These are phyloP conservation scores for Vickermania ingenoplastis DNA, from an alignment of 208 protist species.

Conservation along the genomic window DNA sequence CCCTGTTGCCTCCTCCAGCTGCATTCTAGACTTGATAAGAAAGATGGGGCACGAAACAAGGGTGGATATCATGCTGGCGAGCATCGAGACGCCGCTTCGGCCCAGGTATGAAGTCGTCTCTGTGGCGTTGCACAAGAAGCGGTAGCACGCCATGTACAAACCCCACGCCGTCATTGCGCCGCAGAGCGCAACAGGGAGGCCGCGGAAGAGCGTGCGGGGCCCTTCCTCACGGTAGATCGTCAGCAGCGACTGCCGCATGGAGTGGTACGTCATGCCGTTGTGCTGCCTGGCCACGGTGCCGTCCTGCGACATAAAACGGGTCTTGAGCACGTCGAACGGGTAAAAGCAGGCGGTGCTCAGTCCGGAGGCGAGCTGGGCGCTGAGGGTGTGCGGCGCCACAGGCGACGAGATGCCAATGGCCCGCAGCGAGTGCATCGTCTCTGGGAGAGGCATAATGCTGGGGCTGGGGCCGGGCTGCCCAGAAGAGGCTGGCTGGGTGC, in stretches of 20 bases:
- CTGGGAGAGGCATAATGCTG: not conserved
- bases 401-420: constrained; percentile 33
- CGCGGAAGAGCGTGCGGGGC: constrained; percentile 33
- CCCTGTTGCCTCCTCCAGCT: constrained; percentile 49
- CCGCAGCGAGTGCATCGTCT: constrained; percentile 10
- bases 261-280: constrained; percentile 45
- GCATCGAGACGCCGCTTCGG: constrained; percentile 28
- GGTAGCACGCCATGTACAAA: constrained; percentile 64
- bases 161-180: constrained; percentile 45
- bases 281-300: constrained; percentile 35
- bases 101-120: constrained; percentile 32
- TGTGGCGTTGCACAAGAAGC: constrained; percentile 38
- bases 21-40: constrained; percentile 74
- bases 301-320: constrained; percentile 73
- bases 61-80: constrained; percentile 32
- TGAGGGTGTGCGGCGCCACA: constrained; percentile 39
- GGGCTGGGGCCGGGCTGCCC: too few relatives aligned
- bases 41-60: constrained; percentile 48
- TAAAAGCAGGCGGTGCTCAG: constrained; percentile 69
- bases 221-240: constrained; percentile 39
- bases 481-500: too few relatives aligned
- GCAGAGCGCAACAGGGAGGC: constrained; percentile 28
- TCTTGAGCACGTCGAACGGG: constrained; percentile 88
- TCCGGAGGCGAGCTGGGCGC: constrained; percentile 56
- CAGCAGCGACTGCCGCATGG: constrained; percentile 19